Evolutionary conservation across 306 rosid species (phyloP), one percentile per base, ranked within the genome.

Genomic region (Hylodesmum podocarpum): DNA sequence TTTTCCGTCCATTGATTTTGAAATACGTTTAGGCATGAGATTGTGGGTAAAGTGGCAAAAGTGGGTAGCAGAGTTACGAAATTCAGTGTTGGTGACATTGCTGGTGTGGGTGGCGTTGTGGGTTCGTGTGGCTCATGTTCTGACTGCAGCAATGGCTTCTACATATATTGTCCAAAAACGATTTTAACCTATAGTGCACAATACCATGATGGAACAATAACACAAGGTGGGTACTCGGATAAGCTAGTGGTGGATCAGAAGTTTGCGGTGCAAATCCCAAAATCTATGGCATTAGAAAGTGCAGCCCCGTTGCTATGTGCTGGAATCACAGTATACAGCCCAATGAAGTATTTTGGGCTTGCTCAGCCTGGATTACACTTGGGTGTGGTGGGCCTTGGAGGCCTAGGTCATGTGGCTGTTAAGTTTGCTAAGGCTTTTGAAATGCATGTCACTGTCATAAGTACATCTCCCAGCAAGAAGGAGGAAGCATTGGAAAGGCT

Each of bases 21-120:
- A n/a, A n/a, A n/a, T n/a, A n/a, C n/a, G n/a, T n/a, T n/a, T n/a
- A 74, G 82, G 89, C 89, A 87, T 36, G 91, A 85, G 69, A 70
- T 87, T 47, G 78, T 41, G n/a, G 91, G 88, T 5, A 69, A 43
- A 29, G 91, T 87, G 68, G 82, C 77, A 8, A 82, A 84, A 37
- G 78, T 73, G 3, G 91, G 88, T 50, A 87, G 76, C 72, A 85
- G n/a, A 83, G 49, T 89, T 87, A 3, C 13, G 75, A 6, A 83
- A 75, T 29, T 77, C 69, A 83, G 80, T 47, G 84, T 85, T 8
- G 89, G 91, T 22, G 91, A 85, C 70, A 80, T 24, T 33, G 87
- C 80, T 2, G 91, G 89, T 18, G 91, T 85, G 6, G 89, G 91
- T 4, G 76, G 82, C 83, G 13, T 85, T n/a, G n/a, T n/a, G n/a